Percentiles rank a stretch among this genome's conserved stretches.
phyloP scores from a whole-genome alignment of 495 filamentous ascomycete species.

The Penicillium lividum region DNA sequence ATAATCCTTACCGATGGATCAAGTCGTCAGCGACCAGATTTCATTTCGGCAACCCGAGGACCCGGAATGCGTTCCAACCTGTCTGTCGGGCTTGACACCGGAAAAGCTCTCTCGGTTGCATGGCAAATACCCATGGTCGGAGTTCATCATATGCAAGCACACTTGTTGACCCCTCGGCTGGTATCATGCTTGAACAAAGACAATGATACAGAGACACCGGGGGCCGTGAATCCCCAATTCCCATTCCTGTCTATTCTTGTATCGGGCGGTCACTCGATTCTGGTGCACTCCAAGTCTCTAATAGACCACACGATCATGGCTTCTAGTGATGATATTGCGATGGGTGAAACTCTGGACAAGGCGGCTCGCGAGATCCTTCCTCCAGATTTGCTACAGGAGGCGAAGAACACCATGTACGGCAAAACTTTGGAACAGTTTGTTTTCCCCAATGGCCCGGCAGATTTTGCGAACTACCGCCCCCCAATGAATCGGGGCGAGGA shows the following conservation, averaged over 20 bases:
- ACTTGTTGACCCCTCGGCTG: constrained; percentile 85
- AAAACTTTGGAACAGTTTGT: constrained; percentile 68
- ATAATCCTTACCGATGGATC: constrained; percentile 28
- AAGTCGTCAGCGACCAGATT: constrained; percentile 62
- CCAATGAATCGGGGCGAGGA: constrained; percentile 57
- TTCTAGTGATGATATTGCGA: constrained; percentile 68
- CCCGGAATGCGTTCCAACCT: constrained; percentile 84
- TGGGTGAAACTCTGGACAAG: constrained; percentile 88
- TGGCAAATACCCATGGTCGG: constrained; percentile 80
- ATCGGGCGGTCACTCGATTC: constrained; percentile 88
- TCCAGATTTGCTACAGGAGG: constrained; percentile 36
- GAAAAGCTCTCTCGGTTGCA: constrained; percentile 83
- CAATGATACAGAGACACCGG: background rate
- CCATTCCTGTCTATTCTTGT: constrained; percentile 90
- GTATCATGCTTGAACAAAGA: constrained; percentile 52
- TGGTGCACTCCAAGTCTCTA: constrained; percentile 68
- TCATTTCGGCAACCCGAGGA: constrained; percentile 83
- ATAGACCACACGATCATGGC: constrained; percentile 72
- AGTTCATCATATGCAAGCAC: constrained; percentile 97
- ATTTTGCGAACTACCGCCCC: constrained; percentile 58
- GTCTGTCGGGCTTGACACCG: constrained; percentile 73
- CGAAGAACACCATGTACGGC: constrained; percentile 72
- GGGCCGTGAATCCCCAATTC: constrained; percentile 47
- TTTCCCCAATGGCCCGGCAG: constrained; percentile 56
- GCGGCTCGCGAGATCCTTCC: constrained; percentile 74